Base-by-base conservation (phyloP, 306 rosid genomes). In the Quercus agrifolia region DNA sequence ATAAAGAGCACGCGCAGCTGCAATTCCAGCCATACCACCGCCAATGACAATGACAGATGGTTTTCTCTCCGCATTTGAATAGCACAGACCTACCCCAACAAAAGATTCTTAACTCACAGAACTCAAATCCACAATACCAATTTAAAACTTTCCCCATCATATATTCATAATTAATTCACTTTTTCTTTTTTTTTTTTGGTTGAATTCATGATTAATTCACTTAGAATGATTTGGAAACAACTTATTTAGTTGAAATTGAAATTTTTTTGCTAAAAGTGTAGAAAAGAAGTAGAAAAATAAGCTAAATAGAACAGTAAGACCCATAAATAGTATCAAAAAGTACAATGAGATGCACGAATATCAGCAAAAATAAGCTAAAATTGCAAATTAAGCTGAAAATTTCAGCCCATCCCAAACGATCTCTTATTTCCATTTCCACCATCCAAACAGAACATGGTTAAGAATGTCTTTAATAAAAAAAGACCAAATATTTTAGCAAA, bases 31-130 rank as follows among this genome's bases (percentile, higher is more conserved):
- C 85, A 96, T 93, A 67, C 99, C 98, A 63, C 93, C 97, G 13
- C 99, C 98, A 4, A 96, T 87, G 70, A 96, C 96, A 81, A 96
- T 93, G 63, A 93, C 99, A 72, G 99, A 96, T 27, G 99, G 99
- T 23, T 92, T 87, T 68, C 94, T 86, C 71, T 70, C 82, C 78
- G 70, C 86, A 58, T 81, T 81, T 19, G 84, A 91, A 77, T 66
- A 81, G 80, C 92, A 91, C 15, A 78, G 77, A 71, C 83, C 99
- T 96, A 77, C 88, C 86, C 46, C 3, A 74, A 20, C 9, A 74
- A 51, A 83, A 12, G 23, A 44, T 12, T 46, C 46, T 41, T 41
- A 41, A 41, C 46, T 41, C 46, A 41, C 46, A 38, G 44, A 8
- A 33, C 5, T 49, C 19, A 67, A 73, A 83, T 77, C 75, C 86